Evolutionary conservation across 768 basidiomycete species (phyloP).

Genomic region (Hypholoma fasciculare): DNA sequence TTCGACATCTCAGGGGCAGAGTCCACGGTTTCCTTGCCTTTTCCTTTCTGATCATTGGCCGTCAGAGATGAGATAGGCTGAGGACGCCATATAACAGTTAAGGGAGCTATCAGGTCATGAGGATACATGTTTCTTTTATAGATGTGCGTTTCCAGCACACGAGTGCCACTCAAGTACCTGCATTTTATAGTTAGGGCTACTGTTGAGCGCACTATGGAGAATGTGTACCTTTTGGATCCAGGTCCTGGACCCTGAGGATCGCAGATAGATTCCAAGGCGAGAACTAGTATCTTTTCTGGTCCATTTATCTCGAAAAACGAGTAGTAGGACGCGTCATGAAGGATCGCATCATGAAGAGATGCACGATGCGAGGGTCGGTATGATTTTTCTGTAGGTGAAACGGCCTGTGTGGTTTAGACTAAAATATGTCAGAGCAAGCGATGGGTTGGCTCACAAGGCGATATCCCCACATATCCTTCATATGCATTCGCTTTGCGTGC

Average conservation of each 20-base stretch:
- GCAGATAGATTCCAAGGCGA: conserved; percentile 53
- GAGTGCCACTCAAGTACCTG: conserved; percentile 68
- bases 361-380: conserved; percentile 93
- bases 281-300: conserved; percentile 51
- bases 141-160: conserved; percentile 64
- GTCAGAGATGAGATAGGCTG: conserved; percentile 14
- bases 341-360: conserved; percentile 77
- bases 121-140: conserved; percentile 71
- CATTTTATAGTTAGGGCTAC: background rate
- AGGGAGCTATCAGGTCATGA: conserved; percentile 66
- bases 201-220: background rate
- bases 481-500: conserved; percentile 96
- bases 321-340: conserved; percentile 90
- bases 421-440: background rate
- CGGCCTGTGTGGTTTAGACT: conserved; percentile 47
- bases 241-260: conserved; percentile 65
- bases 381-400: conserved; percentile 88
- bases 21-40: conserved; percentile 9
- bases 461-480: conserved; percentile 93
- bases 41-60: conserved; percentile 7
- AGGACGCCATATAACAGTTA: conserved; percentile 75
- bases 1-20: background rate
- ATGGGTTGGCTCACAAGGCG: conserved; percentile 53
- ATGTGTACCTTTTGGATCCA: conserved; percentile 56
- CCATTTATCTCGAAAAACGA: conserved; percentile 76